Evolutionary conservation across 176 grass and related monocot species (phyloP).

Genomic region (Chloris gayana): DNA sequence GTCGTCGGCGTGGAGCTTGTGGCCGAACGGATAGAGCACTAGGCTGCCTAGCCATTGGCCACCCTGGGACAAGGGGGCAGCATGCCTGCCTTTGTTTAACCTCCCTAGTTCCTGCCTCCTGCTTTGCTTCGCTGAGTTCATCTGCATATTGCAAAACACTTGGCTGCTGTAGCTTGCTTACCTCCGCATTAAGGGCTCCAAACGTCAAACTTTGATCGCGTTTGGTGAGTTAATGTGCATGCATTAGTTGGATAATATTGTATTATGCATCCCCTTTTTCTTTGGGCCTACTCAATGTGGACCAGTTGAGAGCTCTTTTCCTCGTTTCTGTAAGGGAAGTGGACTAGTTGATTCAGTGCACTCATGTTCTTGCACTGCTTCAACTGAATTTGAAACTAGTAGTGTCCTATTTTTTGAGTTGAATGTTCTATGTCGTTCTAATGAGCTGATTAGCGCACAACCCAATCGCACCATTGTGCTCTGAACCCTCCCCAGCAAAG

Average conservation of each 20-base stretch:
- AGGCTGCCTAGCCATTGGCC: slow-evolving; percentile 43
- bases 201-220: slow-evolving; percentile 33
- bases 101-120: slow-evolving; percentile 23
- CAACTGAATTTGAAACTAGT: not conserved
- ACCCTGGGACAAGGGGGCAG: slow-evolving; percentile 19
- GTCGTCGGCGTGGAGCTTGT: slow-evolving; percentile 42
- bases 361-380: not conserved
- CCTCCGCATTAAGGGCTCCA: not conserved
- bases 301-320: slow-evolving; percentile 14
- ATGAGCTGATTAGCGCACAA: not conserved
- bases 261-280: slow-evolving; percentile 22
- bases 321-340: slow-evolving; percentile 18
- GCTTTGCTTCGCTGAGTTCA: slow-evolving; percentile 54
- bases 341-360: slow-evolving; percentile 21
- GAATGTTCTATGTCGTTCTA: not conserved
- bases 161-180: slow-evolving; percentile 15
- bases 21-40: slow-evolving; percentile 59
- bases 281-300: slow-evolving; percentile 26
- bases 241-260: slow-evolving; percentile 31
- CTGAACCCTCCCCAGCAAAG: not conserved
- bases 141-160: slow-evolving; percentile 23
- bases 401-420: no score
- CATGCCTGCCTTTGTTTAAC: slow-evolving; percentile 41
- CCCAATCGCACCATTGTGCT: not conserved
- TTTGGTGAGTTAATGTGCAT: not conserved